Evolutionary conservation across 768 basidiomycete genomes (phyloP).

Genomic region (Russula abietina): DNA sequence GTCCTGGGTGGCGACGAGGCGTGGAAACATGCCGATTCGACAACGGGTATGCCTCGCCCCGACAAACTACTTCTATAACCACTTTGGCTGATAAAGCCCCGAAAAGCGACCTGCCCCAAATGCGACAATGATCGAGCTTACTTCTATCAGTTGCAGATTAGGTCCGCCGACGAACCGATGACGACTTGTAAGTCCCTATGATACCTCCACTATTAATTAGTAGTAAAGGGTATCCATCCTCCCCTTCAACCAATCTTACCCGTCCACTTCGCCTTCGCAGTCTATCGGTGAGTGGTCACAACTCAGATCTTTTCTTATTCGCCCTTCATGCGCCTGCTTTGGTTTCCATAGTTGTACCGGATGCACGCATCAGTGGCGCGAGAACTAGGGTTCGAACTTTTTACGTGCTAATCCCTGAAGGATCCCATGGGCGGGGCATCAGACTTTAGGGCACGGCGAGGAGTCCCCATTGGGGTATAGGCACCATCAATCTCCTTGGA

Average conservation of each 20-base stretch:
- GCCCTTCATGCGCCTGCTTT: not conserved
- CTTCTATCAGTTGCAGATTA: conserved; percentile 93
- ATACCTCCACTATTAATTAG: too few species aligned
- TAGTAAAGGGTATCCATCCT: too few species aligned
- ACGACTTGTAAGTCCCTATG: conserved; percentile 44
- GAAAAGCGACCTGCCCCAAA: conserved; percentile 50
- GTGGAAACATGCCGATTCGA: conserved; percentile 92
- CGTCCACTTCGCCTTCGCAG: conserved; percentile 30
- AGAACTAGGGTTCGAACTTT: conserved; percentile 36
- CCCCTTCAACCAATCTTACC: not conserved
- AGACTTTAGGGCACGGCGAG: not conserved
- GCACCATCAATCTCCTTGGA: not conserved
- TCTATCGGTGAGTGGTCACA: conserved; percentile 42
- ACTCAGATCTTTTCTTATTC: not conserved
- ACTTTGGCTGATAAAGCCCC: not conserved
- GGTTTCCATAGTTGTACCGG: conserved; percentile 44
- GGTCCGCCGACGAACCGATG: conserved; percentile 92
- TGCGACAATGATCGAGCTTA: conserved; percentile 86
- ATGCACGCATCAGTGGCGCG: conserved; percentile 65
- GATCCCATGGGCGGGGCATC: not conserved
- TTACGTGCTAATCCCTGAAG: not conserved
- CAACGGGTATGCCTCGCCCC: conserved; percentile 46
- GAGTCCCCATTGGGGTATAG: not conserved
- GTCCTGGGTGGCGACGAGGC: conserved; percentile 90
- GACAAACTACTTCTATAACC: too few species aligned